phyloP scores from a whole-genome alignment of 176 grass and related monocot genomes.

The Carex kokanica region DNA sequence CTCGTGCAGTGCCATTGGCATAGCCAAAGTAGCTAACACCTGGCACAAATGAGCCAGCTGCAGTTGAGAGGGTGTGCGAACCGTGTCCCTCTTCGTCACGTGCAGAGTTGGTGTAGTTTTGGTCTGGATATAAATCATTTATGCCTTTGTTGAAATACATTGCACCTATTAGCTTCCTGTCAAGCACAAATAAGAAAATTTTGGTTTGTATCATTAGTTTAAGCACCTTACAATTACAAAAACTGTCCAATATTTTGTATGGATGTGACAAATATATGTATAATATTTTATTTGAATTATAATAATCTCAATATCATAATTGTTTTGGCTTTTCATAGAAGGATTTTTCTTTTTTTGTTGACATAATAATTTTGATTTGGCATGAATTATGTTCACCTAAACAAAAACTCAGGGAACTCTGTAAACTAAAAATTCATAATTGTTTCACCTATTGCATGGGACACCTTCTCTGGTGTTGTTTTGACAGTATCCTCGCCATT shows the following conservation, averaged over 20 bases:
- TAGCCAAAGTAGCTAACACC: conserved; percentile 55
- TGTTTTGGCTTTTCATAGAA: neutral
- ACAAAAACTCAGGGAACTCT: neutral
- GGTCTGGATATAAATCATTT: neutral
- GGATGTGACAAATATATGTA: neutral
- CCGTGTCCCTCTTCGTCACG: conserved; percentile 73
- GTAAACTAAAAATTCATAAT: neutral
- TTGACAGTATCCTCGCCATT: conserved; percentile 57
- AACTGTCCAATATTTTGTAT: neutral
- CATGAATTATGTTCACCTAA: neutral
- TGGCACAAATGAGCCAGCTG: conserved; percentile 52
- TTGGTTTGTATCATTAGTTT: neutral
- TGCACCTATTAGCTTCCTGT: conserved; percentile 70
- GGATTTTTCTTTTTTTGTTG: neutral
- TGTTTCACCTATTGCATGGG: conserved; percentile 58
- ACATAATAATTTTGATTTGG: neutral
- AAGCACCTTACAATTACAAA: conserved; percentile 23
- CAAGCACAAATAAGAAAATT: neutral
- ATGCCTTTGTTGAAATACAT: conserved; percentile 52
- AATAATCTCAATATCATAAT: neutral
- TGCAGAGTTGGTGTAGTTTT: conserved; percentile 31
- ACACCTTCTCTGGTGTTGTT: conserved; percentile 42
- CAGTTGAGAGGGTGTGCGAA: conserved; percentile 85
- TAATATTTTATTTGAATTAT: neutral
- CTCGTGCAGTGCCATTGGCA: conserved; percentile 67